Base-by-base conservation (phyloP, 192 early-diverging fungal genomes). In the Neocallimastix lanati region DNA sequence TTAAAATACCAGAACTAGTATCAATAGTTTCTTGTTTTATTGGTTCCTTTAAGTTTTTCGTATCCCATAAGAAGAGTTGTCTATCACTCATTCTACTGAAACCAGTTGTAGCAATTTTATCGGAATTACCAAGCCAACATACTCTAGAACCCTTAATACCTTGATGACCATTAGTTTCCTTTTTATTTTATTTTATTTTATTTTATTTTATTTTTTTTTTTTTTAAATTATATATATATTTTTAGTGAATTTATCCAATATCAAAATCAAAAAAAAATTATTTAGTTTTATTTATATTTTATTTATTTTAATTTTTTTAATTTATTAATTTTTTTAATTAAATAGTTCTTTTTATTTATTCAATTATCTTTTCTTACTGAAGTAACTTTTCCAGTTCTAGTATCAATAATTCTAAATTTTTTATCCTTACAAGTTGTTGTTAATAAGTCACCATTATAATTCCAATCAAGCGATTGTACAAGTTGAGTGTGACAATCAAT, bases 91-190 rank as follows among this genome's bases (percentile, higher is more conserved):
- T 92, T 29, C 94, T 90, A 80, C 93, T 93, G 84, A 99, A 99
- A 25, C 98, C 98, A 5, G 97, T 98, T 67, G 96, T 97, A 33
- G 86, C 92, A 79, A 99, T 83, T 14, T 94, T 91, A 77, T 91
- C 87, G 12, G 86, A 85, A 76, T 91, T 87, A 76, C 96, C 96
- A 81, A 99, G 86, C 93, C 95, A 96, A 4, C 88, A 90, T 29
- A 95, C 94, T 77, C 98, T 92, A 25, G 95, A 94, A 12, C 97
- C 98, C 88, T 99, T 99, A 87, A 98, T 87, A 67, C 98, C 98
- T 82, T 92, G 92, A 87, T 99, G 97, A n/a, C 94, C 91, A 30
- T 81, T 82, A 9, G 90, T 91, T 86, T 97, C 91, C 85, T 90
- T 6, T 6, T 33, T 33, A 33, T 33, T 33, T 33, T n/a, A n/a